Evolutionary conservation across 768 basidiomycete species (phyloP).

Genomic region (Kwoniella mangroviensis): DNA sequence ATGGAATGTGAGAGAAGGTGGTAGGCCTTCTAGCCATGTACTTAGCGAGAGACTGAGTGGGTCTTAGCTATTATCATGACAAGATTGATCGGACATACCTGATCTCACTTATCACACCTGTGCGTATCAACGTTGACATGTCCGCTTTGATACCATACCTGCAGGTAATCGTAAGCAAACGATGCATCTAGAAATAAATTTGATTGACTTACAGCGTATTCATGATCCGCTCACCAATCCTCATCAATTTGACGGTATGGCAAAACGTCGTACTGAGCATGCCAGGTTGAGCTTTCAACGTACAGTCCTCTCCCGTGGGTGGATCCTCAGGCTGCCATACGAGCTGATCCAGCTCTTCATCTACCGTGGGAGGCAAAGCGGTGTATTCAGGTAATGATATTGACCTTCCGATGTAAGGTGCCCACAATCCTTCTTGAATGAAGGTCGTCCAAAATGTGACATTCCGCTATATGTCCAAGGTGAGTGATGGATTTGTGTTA

Average conservation of each 20-base stretch:
- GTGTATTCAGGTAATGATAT: conserved; percentile 43
- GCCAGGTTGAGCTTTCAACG: conserved; percentile 35
- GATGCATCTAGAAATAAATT: neutral
- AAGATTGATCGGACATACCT: conserved; percentile 30
- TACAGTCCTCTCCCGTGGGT: conserved; percentile 8
- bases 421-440: conserved; percentile 50
- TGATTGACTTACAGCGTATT: conserved; percentile 40
- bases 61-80: neutral
- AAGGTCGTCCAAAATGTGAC: conserved; percentile 50
- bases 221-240: conserved; percentile 48
- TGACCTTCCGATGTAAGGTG: conserved; percentile 48
- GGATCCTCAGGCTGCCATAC: conserved; percentile 27
- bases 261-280: conserved; percentile 48
- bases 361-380: conserved; percentile 36
- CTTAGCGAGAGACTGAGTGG: conserved; percentile 36
- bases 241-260: conserved; percentile 48
- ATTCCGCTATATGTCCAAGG: conserved; percentile 29
- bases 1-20: conserved; percentile 36
- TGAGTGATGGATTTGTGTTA: neutral
- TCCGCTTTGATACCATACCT: conserved; percentile 49
- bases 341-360: conserved; percentile 41
- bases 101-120: conserved; percentile 44
- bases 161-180: neutral
- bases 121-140: conserved; percentile 28
- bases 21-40: conserved; percentile 45